These are phyloP conservation scores for Orychophragmus violaceus DNA, from an alignment of 345 rosid genomes.

Conservation along the genomic window DNA sequence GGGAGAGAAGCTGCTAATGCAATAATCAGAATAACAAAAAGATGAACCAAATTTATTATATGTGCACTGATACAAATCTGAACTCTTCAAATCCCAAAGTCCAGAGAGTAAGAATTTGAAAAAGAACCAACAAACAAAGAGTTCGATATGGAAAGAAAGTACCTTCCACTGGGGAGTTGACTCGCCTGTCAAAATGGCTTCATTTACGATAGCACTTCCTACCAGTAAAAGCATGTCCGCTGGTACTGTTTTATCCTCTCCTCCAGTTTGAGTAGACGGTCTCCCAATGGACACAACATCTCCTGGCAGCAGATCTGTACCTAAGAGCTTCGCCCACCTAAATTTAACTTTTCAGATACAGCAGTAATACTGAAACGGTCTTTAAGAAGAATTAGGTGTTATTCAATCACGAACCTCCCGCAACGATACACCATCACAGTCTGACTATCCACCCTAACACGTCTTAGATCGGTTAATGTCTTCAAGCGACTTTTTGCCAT, in stretches of 20 bases:
- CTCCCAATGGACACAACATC: slow-evolving; percentile 97
- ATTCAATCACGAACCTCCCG: slow-evolving; percentile 61
- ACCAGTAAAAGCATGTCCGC: slow-evolving; percentile 97
- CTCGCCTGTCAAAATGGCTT: slow-evolving; percentile 99
- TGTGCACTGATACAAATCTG: neutral
- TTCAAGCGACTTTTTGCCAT: slow-evolving; percentile 97
- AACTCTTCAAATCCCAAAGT: neutral
- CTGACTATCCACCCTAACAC: slow-evolving; percentile 93
- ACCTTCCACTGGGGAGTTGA: slow-evolving; percentile 99
- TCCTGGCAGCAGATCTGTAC: slow-evolving; percentile 90
- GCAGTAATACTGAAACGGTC: neutral
- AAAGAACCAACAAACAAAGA: neutral
- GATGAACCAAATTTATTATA: neutral
- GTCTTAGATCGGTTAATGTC: slow-evolving; percentile 87
- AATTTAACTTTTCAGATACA: slow-evolving; percentile 19
- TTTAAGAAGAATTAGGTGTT: neutral
- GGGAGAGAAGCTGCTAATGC: neutral
- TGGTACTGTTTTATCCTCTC: slow-evolving; percentile 93
- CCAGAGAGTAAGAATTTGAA: neutral
- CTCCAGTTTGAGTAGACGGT: slow-evolving; percentile 72
- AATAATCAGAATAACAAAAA: neutral
- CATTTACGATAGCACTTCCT: slow-evolving; percentile 97
- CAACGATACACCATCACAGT: slow-evolving; percentile 88
- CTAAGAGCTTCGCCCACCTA: slow-evolving; percentile 90
- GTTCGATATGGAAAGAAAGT: slow-evolving; percentile 9